These are phyloP conservation scores for Punctularia strigosozonata DNA, from an alignment of 768 basidiomycete species.

Conservation along the genomic window DNA sequence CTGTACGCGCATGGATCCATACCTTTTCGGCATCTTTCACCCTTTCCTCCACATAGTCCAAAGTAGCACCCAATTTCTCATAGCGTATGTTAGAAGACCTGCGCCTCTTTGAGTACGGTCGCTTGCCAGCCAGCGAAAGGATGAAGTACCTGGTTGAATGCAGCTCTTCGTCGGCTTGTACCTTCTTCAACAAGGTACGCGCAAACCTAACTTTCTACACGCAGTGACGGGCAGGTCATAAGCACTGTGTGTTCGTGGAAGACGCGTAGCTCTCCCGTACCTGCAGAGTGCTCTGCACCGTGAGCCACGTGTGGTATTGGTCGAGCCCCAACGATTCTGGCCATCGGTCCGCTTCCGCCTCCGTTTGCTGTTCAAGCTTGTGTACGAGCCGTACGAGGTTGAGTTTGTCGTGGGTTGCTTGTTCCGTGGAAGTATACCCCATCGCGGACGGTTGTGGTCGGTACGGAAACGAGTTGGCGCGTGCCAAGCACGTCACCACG, in stretches of 20 bases:
- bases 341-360: conserved; percentile 27
- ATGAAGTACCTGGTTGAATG: not conserved
- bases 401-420: conserved; percentile 44
- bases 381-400: conserved; percentile 53
- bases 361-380: conserved; percentile 37
- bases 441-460: not conserved
- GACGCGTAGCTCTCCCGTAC: conserved; percentile 19
- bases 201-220: conserved; percentile 42
- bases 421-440: conserved; percentile 6
- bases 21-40: conserved; percentile 46
- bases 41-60: conserved; percentile 44
- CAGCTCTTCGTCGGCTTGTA: conserved; percentile 37
- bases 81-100: conserved; percentile 34
- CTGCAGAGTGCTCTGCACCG: conserved; percentile 43
- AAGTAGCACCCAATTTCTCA: conserved; percentile 32
- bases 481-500: no score
- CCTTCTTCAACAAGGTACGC: conserved; percentile 40
- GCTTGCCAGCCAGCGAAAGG: not conserved
- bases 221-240: conserved; percentile 17
- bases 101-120: not conserved
- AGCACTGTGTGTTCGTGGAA: not conserved
- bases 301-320: conserved; percentile 38
- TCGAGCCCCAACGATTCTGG: no score
- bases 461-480: no score
- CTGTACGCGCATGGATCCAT: conserved; percentile 2